Conservation (phyloP, 192 early-diverging fungal species). For the Gonapodya sp. region DNA sequence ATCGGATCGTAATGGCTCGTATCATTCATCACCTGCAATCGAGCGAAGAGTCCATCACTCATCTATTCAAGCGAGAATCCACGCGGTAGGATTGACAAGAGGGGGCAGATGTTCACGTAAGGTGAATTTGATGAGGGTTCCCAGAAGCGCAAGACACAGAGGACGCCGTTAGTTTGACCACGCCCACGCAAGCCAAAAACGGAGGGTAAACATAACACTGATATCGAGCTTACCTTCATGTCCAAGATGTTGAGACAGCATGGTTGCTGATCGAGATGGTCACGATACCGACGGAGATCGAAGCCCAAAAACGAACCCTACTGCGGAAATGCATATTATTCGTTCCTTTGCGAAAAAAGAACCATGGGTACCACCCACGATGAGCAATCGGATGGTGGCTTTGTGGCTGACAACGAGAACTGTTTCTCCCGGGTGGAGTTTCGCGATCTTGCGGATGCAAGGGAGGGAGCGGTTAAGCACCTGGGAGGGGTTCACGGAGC, state of each 20-base stretch:
- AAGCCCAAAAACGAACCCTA: not conserved
- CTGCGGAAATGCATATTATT: not conserved
- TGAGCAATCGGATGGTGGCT: not conserved
- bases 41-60: not conserved
- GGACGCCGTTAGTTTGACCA: too few species aligned
- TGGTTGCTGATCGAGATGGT: not conserved
- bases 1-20: not conserved
- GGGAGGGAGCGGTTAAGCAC: not conserved
- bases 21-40: not conserved
- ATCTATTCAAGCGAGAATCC: not conserved
- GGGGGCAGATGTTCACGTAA: too few species aligned
- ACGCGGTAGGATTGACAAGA: not conserved
- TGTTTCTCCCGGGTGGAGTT: not conserved
- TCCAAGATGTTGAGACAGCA: constrained; percentile 1
- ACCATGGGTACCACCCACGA: not conserved
- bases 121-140: too few species aligned
- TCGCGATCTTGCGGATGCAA: not conserved
- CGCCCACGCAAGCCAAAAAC: too few species aligned
- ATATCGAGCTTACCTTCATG: not conserved
- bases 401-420: not conserved
- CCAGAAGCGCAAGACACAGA: too few species aligned
- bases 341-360: not conserved
- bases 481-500: too few species aligned
- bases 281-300: not conserved
- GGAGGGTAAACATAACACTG: too few species aligned